Percentiles rank a stretch among this genome's conserved stretches.
phyloP scores from a whole-genome alignment of 768 basidiomycete species.

The Kondoa malvinella region DNA sequence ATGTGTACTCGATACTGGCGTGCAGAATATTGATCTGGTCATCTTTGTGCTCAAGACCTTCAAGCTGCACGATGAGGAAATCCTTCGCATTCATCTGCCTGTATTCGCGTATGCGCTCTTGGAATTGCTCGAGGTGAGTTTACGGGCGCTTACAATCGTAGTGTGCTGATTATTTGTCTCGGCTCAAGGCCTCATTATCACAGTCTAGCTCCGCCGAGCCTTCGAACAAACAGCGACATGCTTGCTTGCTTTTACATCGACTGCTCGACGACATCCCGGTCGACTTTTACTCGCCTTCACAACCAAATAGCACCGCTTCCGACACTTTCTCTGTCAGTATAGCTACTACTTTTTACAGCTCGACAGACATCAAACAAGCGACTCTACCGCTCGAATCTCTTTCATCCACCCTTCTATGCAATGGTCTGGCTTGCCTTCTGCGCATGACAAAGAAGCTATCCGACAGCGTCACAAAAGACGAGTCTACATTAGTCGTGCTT shows the following conservation, averaged over 20 bases:
- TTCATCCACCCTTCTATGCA: conserved; percentile 12
- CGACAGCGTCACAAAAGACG: neutral
- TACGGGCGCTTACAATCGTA: neutral
- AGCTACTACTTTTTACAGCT: conserved; percentile 21
- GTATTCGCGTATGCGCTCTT: conserved; percentile 53
- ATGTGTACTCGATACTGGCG: neutral
- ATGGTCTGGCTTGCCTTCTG: conserved; percentile 13
- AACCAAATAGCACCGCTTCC: conserved; percentile 3
- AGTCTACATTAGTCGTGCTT: neutral
- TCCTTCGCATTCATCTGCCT: conserved; percentile 41
- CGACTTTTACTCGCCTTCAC: conserved; percentile 20
- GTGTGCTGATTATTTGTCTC: neutral
- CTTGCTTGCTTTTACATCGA: neutral
- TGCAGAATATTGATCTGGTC: conserved; percentile 50
- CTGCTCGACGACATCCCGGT: conserved; percentile 23
- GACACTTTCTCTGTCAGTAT: conserved; percentile 12
- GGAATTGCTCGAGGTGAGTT: conserved; percentile 33
- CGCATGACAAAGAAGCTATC: conserved; percentile 10
- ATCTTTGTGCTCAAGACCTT: conserved; percentile 58
- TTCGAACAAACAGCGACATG: conserved; percentile 41
- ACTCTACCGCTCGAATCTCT: conserved; percentile 19
- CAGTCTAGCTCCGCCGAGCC: neutral
- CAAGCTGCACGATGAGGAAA: conserved; percentile 54
- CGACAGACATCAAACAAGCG: conserved; percentile 21
- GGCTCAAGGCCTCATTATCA: neutral